Evolutionary conservation across 2,329 filamentous ascomycete species (phyloP), one percentile per base, ranked within the genome.

Genomic region (Phaeosphaeria sp.): DNA sequence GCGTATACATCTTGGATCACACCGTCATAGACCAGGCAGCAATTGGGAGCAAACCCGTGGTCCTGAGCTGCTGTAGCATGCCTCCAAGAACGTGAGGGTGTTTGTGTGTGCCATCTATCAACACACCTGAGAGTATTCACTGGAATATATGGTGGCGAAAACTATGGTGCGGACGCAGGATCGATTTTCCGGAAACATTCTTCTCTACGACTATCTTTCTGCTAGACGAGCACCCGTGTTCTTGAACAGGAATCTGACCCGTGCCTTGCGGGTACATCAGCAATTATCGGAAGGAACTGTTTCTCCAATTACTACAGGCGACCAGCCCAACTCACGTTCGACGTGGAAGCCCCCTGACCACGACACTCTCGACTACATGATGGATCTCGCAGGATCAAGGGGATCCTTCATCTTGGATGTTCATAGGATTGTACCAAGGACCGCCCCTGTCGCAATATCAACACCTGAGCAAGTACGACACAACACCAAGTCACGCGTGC

Each of bases 191-290:
- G 70, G 70, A 39, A 74, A 73, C 39, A 58, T 69, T 11, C 44
- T 70, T 46, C 50, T 72, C 23, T 73, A 73, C 59, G 56, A 67
- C 7, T 70, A 64, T 44, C 25, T 74, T n/a, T 52, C 58, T 15
- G 50, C 33, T n/a, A 66, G 56, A 18, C 61, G 67, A 30, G 60
- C 63, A 9, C 67, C 63, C 11, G 52, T 63, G 10, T 72, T 76
- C 41, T 59, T 76, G 9, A 55, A 63, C 43, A 62, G 73, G 36
- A 76, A 73, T 18, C 50, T 72, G 2, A 62, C 52, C 6, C 57
- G 61, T 20, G 63, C 63, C 1, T 56, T 73, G 11, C 54, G 65
- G n/a, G 47, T 62, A 1, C 62, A 72, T 48, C 56, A 63, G 11
- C 56, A 66, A 21, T 43, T 52, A 17, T 43, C 66, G 30, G 46